Evolutionary conservation across 371 early-diverging fungal species (phyloP).

Genomic region (Chytridium lagenaria): DNA sequence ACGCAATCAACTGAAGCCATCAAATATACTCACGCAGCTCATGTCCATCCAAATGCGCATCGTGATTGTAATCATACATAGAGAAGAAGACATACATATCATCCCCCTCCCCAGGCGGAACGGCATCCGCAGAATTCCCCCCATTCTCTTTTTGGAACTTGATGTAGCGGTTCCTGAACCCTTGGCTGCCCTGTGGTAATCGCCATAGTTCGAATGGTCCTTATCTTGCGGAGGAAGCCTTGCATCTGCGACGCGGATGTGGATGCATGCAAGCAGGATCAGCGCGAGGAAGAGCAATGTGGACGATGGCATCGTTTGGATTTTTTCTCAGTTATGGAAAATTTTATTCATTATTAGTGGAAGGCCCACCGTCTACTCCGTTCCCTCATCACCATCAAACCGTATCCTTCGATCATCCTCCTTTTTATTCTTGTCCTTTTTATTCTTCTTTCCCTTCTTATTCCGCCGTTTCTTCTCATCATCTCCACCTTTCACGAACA

Average conservation of each 20-base stretch:
- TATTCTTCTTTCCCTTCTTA: background rate
- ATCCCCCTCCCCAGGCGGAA: background rate
- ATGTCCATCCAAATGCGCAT: constrained; percentile 33
- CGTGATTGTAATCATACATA: constrained; percentile 26
- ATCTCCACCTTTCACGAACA: background rate
- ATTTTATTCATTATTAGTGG: background rate
- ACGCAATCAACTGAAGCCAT: background rate
- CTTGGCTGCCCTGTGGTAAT: constrained; percentile 27
- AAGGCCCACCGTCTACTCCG: no score
- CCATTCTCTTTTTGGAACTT: background rate
- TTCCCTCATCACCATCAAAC: no score
- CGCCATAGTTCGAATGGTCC: constrained; percentile 40
- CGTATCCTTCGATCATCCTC: background rate
- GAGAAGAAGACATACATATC: constrained; percentile 7
- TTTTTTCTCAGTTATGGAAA: background rate
- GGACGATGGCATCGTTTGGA: background rate
- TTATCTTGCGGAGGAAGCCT: background rate
- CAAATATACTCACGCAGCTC: constrained; percentile 23
- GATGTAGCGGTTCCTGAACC: no score
- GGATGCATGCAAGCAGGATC: background rate
- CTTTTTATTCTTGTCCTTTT: background rate
- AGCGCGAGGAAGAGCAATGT: background rate
- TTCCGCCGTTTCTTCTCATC: background rate
- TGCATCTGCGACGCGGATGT: background rate
- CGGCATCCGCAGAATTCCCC: background rate